Conservation (phyloP, 441 rosid genomes). For the Eruca vesicaria region DNA sequence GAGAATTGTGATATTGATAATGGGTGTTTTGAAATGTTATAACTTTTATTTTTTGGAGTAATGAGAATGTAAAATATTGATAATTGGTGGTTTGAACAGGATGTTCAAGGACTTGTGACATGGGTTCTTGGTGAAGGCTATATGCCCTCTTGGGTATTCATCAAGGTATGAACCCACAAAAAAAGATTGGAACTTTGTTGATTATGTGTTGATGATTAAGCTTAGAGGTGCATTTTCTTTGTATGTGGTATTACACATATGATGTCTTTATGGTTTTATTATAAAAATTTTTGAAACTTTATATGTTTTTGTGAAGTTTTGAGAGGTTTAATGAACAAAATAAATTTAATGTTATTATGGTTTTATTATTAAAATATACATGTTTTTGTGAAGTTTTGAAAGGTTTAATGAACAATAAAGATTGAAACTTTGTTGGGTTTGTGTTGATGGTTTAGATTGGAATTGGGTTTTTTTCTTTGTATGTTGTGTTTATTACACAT, state of each 20-base stretch:
- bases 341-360: no score
- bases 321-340: no score
- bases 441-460: neutral
- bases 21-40: no score
- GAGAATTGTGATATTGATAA: neutral
- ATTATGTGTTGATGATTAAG: neutral
- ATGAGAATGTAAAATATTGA: neutral
- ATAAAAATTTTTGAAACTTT: neutral
- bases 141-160: constrained; percentile 94
- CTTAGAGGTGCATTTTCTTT: neutral
- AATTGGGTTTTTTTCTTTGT: neutral
- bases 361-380: no score
- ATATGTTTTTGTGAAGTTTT: no score
- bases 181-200: constrained; percentile 1
- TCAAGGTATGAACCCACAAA: constrained; percentile 50
- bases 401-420: no score
- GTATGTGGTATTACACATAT: neutral
- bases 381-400: no score
- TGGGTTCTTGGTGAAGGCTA: constrained; percentile 95
- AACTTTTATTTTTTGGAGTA: no score
- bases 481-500: neutral
- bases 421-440: neutral
- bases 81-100: constrained; percentile 53
- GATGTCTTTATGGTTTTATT: neutral
- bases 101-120: constrained; percentile 90